These are phyloP conservation scores for Plasmodium reichenowi DNA, from an alignment of 169 alveolate genomes.

Conservation along the genomic window DNA sequence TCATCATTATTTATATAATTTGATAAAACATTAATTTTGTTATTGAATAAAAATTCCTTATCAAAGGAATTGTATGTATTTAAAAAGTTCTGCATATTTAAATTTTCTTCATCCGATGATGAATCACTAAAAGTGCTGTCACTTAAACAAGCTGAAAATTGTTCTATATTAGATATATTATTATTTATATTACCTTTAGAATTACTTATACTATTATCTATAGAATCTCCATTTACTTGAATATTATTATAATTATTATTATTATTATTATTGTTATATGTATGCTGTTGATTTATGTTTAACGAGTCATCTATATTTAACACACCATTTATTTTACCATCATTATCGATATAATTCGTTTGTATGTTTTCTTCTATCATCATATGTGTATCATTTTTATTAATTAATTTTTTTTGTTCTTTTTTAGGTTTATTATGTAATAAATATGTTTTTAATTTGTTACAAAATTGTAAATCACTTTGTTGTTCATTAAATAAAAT, in stretches of 20 bases:
- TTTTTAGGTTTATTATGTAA: conserved; percentile 3
- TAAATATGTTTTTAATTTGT: conserved; percentile 32
- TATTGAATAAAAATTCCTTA: conserved; percentile 18
- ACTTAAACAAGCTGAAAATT: too few relatives aligned
- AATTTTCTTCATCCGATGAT: conserved; percentile 63
- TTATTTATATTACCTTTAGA: too few relatives aligned
- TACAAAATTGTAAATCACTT: conserved; percentile 23
- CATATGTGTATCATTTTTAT: neutral
- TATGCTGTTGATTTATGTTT: too few relatives aligned
- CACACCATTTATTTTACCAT: too few relatives aligned
- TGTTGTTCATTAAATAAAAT: conserved; percentile 9
- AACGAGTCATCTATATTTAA: too few relatives aligned
- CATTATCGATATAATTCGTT: neutral
- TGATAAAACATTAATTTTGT: conserved; percentile 3
- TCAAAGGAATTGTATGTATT: conserved; percentile 36
- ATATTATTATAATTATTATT: too few relatives aligned
- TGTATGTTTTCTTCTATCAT: conserved; percentile 9
- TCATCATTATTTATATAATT: too few relatives aligned
- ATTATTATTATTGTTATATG: too few relatives aligned
- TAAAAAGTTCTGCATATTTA: conserved; percentile 50
- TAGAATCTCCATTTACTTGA: too few relatives aligned
- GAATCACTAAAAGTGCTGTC: conserved; percentile 35
- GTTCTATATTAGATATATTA: too few relatives aligned
- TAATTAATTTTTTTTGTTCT: neutral
- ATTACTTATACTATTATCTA: too few relatives aligned